These are phyloP conservation scores for Citrus hindsii DNA, from an alignment of 345 rosid species.

Conservation along the genomic window DNA sequence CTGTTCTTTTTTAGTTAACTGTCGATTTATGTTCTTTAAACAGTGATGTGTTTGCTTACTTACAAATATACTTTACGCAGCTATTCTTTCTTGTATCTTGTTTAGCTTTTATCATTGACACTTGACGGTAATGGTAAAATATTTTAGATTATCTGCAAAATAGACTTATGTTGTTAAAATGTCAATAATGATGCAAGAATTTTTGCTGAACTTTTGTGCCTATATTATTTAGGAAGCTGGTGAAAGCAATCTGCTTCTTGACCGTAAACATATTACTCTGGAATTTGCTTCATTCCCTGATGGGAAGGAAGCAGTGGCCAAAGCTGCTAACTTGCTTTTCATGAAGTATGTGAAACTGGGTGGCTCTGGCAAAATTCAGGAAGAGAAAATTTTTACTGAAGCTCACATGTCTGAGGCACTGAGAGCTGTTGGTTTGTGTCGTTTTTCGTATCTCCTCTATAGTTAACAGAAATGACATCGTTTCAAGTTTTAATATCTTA, in stretches of 20 bases:
- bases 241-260: slow-evolving; percentile 26
- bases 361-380: slow-evolving; percentile 30
- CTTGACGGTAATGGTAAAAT: background rate
- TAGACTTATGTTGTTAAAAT: background rate
- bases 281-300: slow-evolving; percentile 73
- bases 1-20: background rate
- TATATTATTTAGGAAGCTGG: slow-evolving; percentile 41
- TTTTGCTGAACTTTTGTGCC: background rate
- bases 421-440: slow-evolving; percentile 59
- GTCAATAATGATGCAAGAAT: slow-evolving; percentile 7
- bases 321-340: slow-evolving; percentile 80
- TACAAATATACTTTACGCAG: background rate
- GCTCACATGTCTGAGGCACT: slow-evolving; percentile 64
- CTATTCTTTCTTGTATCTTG: background rate
- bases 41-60: background rate
- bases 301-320: slow-evolving; percentile 80
- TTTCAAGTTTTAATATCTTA: slow-evolving; percentile 7
- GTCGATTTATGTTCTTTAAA: background rate
- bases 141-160: background rate
- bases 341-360: slow-evolving; percentile 38
- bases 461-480: background rate
- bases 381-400: slow-evolving; percentile 60
- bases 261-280: slow-evolving; percentile 34
- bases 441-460: slow-evolving; percentile 7
- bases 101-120: background rate